Evolutionary conservation across 108 stramenopile species (phyloP).

Genomic region (Fragilaria crotonensis): DNA sequence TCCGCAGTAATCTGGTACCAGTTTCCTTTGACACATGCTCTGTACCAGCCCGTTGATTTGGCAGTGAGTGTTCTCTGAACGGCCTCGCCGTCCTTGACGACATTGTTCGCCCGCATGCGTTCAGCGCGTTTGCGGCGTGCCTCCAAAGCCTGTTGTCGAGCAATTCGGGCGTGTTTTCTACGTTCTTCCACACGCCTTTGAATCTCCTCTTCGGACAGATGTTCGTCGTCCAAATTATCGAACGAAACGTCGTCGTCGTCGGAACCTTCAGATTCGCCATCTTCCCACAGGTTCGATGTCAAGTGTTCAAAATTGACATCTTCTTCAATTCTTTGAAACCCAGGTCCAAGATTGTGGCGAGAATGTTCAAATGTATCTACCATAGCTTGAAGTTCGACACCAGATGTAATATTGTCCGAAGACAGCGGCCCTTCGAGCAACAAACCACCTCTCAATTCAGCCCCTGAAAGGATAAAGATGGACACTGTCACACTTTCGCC

Average conservation of each 20-base stretch:
- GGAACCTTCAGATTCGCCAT: conserved; percentile 21
- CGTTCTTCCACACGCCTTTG: conserved; percentile 6
- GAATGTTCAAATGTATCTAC: neutral
- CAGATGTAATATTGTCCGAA: conserved; percentile 17
- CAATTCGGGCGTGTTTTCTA: conserved; percentile 14
- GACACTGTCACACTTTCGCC: conserved; percentile 53
- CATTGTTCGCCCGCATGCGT: conserved; percentile 22
- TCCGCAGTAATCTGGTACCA: conserved; percentile 53
- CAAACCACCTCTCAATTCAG: conserved; percentile 40
- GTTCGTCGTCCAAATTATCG: conserved; percentile 12
- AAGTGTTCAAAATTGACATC: conserved; percentile 62
- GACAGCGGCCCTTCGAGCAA: conserved; percentile 68
- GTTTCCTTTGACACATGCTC: conserved; percentile 51
- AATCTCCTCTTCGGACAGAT: conserved; percentile 14
- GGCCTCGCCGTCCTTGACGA: conserved; percentile 57
- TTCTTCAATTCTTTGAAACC: conserved; percentile 8
- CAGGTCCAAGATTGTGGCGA: neutral
- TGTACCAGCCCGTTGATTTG: conserved; percentile 62
- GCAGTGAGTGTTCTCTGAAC: conserved; percentile 37
- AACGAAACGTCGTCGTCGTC: conserved; percentile 7
- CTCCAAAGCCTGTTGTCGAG: conserved; percentile 27
- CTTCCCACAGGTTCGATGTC: conserved; percentile 12
- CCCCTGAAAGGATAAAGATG: conserved; percentile 53
- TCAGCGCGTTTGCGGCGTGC: conserved; percentile 20
- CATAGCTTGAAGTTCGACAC: conserved; percentile 15